Conservation (phyloP, 148 eudicot species). For the Euryodendron excelsum region DNA sequence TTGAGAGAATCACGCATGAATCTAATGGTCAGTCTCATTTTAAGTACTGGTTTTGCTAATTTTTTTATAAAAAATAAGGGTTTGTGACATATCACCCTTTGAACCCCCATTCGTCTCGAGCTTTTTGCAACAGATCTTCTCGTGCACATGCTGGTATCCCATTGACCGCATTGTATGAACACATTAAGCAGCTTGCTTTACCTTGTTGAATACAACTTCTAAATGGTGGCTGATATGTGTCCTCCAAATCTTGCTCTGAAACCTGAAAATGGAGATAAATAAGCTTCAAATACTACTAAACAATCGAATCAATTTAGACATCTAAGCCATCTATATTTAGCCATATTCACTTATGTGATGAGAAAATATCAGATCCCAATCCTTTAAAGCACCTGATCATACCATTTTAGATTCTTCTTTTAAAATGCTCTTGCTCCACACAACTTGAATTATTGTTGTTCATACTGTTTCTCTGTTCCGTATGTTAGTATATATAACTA, state of each 20-base stretch:
- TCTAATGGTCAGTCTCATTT: slow-evolving; percentile 5
- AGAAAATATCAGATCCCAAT: not conserved
- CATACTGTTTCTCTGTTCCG: not conserved
- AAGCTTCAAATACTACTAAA: not conserved
- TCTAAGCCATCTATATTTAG: not conserved
- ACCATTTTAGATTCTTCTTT: not conserved
- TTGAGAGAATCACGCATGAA: slow-evolving; percentile 21
- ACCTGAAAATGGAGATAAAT: slow-evolving; percentile 43
- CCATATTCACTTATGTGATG: not conserved
- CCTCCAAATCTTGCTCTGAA: slow-evolving; percentile 86
- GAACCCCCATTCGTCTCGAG: slow-evolving; percentile 81
- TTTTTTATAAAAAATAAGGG: not conserved
- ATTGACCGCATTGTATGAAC: slow-evolving; percentile 86
- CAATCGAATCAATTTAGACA: not conserved
- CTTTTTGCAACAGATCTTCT: slow-evolving; percentile 67
- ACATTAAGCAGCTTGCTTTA: slow-evolving; percentile 98
- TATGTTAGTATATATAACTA: not conserved
- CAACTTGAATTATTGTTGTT: not conserved
- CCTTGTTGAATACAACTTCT: slow-evolving; percentile 77
- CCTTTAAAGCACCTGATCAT: not conserved
- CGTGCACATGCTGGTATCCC: slow-evolving; percentile 88
- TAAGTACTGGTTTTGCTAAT: not conserved
- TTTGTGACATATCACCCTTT: slow-evolving; percentile 57
- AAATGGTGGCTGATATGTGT: slow-evolving; percentile 88
- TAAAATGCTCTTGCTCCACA: not conserved